These are phyloP conservation scores for Multifurca ochricompacta DNA, from an alignment of 768 basidiomycete genomes.

Conservation along the genomic window DNA sequence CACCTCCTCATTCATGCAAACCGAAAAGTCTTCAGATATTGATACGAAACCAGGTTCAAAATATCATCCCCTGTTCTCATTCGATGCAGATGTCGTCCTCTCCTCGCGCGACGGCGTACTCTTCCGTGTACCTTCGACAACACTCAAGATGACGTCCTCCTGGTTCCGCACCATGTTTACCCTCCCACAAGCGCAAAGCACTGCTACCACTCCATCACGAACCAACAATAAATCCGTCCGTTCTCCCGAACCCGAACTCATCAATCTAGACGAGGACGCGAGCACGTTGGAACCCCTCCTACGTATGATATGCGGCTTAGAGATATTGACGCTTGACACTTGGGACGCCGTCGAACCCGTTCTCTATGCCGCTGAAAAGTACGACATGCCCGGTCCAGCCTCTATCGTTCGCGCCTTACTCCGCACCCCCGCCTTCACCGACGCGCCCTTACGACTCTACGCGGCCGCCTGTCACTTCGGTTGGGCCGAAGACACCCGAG, in stretches of 20 bases:
- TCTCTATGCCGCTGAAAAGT: conserved; percentile 60
- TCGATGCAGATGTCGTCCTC: conserved; percentile 51
- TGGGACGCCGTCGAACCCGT: conserved; percentile 50
- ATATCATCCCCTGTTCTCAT: conserved; percentile 46
- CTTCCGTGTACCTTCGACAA: conserved; percentile 54
- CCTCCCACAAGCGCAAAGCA: conserved; percentile 43
- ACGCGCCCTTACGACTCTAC: conserved; percentile 47
- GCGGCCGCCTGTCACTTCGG: conserved; percentile 48
- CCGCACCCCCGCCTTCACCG: conserved; percentile 42
- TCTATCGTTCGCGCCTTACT: conserved; percentile 54
- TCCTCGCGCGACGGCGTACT: conserved; percentile 41
- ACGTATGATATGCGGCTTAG: conserved; percentile 54
- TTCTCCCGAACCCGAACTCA: conserved; percentile 29
- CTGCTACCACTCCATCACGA: background rate
- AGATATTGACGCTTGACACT: conserved; percentile 40
- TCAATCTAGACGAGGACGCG: conserved; percentile 52
- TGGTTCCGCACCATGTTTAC: conserved; percentile 58
- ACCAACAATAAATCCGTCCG: too few species aligned
- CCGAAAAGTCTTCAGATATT: background rate
- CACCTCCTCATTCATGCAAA: too few species aligned
- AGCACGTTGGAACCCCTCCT: conserved; percentile 48
- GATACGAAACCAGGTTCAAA: background rate
- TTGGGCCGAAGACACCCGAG: conserved; percentile 49
- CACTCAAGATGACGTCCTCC: conserved; percentile 54
- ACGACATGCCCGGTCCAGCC: conserved; percentile 59